phyloP scores from a whole-genome alignment of 345 rosid genomes.

The Garcia nutans region DNA sequence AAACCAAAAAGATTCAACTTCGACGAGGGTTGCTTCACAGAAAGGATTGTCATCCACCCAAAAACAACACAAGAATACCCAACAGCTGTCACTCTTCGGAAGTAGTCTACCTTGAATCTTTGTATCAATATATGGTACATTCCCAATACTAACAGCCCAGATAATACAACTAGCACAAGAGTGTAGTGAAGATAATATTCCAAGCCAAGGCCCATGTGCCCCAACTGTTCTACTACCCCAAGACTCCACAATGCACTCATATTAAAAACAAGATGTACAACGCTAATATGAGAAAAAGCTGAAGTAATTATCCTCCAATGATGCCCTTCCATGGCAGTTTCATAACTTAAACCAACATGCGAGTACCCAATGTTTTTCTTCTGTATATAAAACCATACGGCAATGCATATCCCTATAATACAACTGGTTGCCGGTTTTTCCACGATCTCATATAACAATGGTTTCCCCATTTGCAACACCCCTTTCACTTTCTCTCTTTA shows the following conservation, averaged over 20 bases:
- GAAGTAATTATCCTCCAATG: conserved; percentile 96
- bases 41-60: conserved; percentile 98
- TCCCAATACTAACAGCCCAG: conserved; percentile 75
- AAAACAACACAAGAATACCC: conserved; percentile 98
- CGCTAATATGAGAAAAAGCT: conserved; percentile 89
- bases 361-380: conserved; percentile 87
- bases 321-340: conserved; percentile 74
- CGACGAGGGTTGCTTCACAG: conserved; percentile 90
- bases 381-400: conserved; percentile 84
- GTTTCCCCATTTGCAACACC: conserved; percentile 61
- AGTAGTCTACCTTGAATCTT: conserved; percentile 78
- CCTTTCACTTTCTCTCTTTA: not conserved
- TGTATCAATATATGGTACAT: conserved; percentile 74
- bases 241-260: conserved; percentile 99
- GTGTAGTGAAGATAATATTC: conserved; percentile 87
- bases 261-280: conserved; percentile 89
- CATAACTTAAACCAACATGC: conserved; percentile 90
- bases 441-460: conserved; percentile 71
- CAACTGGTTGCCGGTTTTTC: conserved; percentile 91
- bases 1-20: conserved; percentile 90
- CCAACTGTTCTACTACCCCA: conserved; percentile 78
- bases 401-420: conserved; percentile 63
- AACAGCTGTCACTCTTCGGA: conserved; percentile 88
- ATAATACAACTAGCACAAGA: conserved; percentile 69
- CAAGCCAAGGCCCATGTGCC: conserved; percentile 68